Evolutionary conservation across 495 filamentous ascomycete genomes (phyloP).

Genomic region (Penicillium fimorum): DNA sequence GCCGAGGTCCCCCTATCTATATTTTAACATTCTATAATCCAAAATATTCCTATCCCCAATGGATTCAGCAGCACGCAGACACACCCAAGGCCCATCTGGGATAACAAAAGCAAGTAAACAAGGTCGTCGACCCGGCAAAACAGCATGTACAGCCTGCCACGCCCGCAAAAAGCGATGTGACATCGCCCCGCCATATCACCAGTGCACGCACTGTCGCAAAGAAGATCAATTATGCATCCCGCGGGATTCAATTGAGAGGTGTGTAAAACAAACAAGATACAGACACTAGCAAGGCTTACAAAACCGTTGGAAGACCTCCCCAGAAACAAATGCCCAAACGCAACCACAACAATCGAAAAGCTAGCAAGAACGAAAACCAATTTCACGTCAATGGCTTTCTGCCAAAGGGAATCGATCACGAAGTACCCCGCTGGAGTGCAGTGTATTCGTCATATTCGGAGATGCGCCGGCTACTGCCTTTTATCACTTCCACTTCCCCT

Average conservation of each 20-base stretch:
- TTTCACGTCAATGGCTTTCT: background rate
- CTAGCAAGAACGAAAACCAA: background rate
- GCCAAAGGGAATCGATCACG: background rate
- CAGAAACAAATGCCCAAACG: background rate
- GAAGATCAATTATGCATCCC: slow-evolving; percentile 17
- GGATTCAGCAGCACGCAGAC: background rate
- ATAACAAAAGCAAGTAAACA: slow-evolving; percentile 6
- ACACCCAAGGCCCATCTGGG: background rate
- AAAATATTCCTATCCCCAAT: background rate
- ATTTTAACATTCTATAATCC: background rate
- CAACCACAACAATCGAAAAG: background rate
- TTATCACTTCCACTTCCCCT: background rate
- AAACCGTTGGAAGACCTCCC: background rate
- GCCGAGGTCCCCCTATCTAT: background rate
- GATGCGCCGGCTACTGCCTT: slow-evolving; percentile 14
- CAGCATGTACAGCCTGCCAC: slow-evolving; percentile 15
- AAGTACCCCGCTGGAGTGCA: slow-evolving; percentile 5
- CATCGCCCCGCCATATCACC: slow-evolving; percentile 3
- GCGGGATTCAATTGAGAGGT: slow-evolving; percentile 15
- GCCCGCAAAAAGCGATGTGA: slow-evolving; percentile 22
- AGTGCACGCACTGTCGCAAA: slow-evolving; percentile 17
- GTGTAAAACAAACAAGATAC: background rate
- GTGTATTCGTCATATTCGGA: slow-evolving; percentile 7
- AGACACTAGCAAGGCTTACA: background rate
- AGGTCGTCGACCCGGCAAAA: slow-evolving; percentile 11